A percentile compares a stretch with the other conserved stretches of the same genome.
Conservation (phyloP, 1,284 basidiomycete genomes). For the Schizopora paradoxa region DNA sequence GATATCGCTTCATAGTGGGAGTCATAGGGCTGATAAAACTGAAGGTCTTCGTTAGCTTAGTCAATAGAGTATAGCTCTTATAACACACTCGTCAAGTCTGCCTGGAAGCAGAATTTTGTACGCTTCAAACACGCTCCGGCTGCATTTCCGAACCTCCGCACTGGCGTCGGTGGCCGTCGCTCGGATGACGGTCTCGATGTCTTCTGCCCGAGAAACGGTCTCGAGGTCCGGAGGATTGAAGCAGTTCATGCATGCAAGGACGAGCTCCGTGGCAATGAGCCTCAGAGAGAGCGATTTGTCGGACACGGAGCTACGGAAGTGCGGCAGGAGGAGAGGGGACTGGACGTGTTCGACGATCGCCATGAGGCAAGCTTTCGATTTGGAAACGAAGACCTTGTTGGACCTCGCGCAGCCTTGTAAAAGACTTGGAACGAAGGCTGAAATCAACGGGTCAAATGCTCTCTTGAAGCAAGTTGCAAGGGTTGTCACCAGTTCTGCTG, state of each 20-base stretch:
- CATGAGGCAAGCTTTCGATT: slow-evolving; percentile 57
- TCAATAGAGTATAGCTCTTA: slow-evolving; percentile 13
- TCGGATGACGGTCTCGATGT: slow-evolving; percentile 69
- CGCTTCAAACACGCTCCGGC: slow-evolving; percentile 68
- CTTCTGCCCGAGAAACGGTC: slow-evolving; percentile 55
- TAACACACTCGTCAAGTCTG: slow-evolving; percentile 59
- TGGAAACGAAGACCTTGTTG: slow-evolving; percentile 73
- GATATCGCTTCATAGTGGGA: slow-evolving; percentile 73
- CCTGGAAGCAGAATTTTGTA: slow-evolving; percentile 66
- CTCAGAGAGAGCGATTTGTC: slow-evolving; percentile 70
- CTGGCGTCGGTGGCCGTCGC: slow-evolving; percentile 68
- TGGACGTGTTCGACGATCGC: slow-evolving; percentile 65
- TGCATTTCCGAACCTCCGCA: slow-evolving; percentile 66
- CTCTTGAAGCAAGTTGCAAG: slow-evolving; percentile 53
- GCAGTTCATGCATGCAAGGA: slow-evolving; percentile 61
- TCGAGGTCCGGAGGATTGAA: slow-evolving; percentile 72
- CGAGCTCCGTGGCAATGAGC: slow-evolving; percentile 56
- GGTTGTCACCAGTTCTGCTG: slow-evolving; percentile 58
- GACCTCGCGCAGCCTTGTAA: slow-evolving; percentile 67
- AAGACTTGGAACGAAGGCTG: slow-evolving; percentile 63
- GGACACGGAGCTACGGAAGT: slow-evolving; percentile 49
- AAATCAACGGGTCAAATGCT: slow-evolving; percentile 65
- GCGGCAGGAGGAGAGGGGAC: slow-evolving; percentile 59
- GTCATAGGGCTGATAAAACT: slow-evolving; percentile 74
- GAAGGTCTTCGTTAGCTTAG: slow-evolving; percentile 11